Conservation (phyloP, 768 basidiomycete genomes). For the Leccinum fibrillosum region DNA sequence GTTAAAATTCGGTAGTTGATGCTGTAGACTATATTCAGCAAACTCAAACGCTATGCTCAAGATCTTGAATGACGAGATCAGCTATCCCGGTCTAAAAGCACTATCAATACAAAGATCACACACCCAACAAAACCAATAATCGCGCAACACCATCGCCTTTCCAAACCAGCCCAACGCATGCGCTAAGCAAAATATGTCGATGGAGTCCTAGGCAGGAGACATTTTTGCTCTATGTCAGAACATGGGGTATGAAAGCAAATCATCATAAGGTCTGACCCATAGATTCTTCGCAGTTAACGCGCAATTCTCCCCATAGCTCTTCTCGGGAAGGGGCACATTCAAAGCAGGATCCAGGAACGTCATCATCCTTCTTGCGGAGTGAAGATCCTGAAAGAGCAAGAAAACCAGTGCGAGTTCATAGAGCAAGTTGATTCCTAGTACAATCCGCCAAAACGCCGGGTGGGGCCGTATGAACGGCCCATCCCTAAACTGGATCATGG, state of each 20-base stretch:
- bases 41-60: conserved; percentile 85
- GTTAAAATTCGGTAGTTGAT: conserved; percentile 84
- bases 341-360: conserved; percentile 69
- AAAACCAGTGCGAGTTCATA: conserved; percentile 85
- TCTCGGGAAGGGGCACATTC: conserved; percentile 74
- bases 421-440: conserved; percentile 77
- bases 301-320: conserved; percentile 84
- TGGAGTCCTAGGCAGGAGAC: conserved; percentile 50
- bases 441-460: conserved; percentile 80
- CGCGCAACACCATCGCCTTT: conserved; percentile 84
- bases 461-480: conserved; percentile 88
- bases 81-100: conserved; percentile 2
- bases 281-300: conserved; percentile 55
- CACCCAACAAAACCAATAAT: conserved; percentile 96
- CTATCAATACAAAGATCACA: conserved; percentile 13
- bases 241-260: background rate
- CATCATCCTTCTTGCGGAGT: conserved; percentile 77
- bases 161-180: conserved; percentile 89
- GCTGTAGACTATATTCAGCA: conserved; percentile 84
- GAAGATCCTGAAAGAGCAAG: conserved; percentile 80
- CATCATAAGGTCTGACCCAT: conserved; percentile 49
- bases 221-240: conserved; percentile 2
- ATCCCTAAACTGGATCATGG: conserved; percentile 86
- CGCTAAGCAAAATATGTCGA: conserved; percentile 86
- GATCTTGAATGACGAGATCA: conserved; percentile 47